Base-by-base conservation (phyloP, 257 asterid genomes). In the Echium plantagineum region DNA sequence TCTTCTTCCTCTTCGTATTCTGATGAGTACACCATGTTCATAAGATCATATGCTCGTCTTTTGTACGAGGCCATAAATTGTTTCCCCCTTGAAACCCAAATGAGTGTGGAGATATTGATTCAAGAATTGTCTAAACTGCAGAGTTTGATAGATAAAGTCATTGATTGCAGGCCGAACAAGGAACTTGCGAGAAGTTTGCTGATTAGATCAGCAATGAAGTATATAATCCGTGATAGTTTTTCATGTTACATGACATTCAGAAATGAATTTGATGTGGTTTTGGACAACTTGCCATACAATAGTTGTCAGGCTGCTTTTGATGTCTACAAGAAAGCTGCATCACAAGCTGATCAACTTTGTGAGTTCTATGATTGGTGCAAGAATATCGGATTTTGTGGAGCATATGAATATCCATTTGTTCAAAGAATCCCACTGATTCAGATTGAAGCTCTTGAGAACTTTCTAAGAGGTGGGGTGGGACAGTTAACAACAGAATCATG, bases 381-480 rank as follows among this genome's bases (percentile, higher is more conserved):
- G 32, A 28, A 28, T 3, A 28, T 28, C 5, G 32, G 32, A 28
- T 28, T 82, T 4, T 84, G 86, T 65, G 89, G 81, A 15, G 31
- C 74, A 2, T 74, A 75, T 52, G 87, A 80, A 24, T 84, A 74
- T 58, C 89, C 91, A 9, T 74, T 67, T 18, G 67, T 87, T 16
- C 89, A 82, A 60, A 68, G 69, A 52, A 81, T 80, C 16, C 91
- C 91, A 0, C 70, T 70, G 2, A 78, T 79, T 0, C 87, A 87
- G 35, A 76, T 82, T 68, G 72, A 57, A 21, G 87, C 89, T 6
- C 79, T 87, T 3, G 94, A 79, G 9, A 66, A 55, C 16, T 79
- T 87, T 60, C 81, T 87, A 9, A 55, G 55, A 7, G 87, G 55
- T 6, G 87, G 86, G 18, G 79, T 84, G 87, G 83, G 94, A 86